A percentile compares a stretch with the other conserved stretches of the same genome.
These are phyloP conservation scores for Chytriomyces hyalinus DNA, from an alignment of 192 early-diverging fungal species.

Conservation along the genomic window DNA sequence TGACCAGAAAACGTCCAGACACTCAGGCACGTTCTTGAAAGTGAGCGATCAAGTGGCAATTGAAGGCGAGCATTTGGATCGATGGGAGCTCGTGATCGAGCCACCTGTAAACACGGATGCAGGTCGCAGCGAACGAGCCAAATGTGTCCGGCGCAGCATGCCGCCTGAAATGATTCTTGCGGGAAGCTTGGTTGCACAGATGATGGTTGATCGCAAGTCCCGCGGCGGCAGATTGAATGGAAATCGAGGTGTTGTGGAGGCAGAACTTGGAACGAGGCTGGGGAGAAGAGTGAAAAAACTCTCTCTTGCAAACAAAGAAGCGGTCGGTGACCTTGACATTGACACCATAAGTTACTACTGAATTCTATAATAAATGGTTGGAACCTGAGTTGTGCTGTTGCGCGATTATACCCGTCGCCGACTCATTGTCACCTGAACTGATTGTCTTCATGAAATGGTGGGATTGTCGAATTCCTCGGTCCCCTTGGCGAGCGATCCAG, in stretches of 20 bases:
- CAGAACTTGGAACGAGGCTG: slow-evolving; percentile 4
- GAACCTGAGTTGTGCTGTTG: too few species aligned
- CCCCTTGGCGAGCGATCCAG: too few species aligned
- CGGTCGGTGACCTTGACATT: not conserved
- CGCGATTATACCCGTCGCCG: too few species aligned
- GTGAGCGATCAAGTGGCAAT: not conserved
- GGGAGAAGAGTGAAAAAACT: not conserved
- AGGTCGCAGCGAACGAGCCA: not conserved
- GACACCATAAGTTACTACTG: not conserved
- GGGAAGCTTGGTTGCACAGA: slow-evolving; percentile 16
- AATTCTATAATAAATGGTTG: not conserved
- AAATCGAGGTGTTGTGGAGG: slow-evolving; percentile 8
- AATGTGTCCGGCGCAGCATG: slow-evolving; percentile 12
- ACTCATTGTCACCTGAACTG: too few species aligned
- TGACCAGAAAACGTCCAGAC: slow-evolving; percentile 13
- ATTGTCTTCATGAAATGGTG: too few species aligned
- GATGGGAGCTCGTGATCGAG: slow-evolving; percentile 25
- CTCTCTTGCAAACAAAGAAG: not conserved
- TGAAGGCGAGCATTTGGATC: not conserved
- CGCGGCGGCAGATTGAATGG: slow-evolving; percentile 1
- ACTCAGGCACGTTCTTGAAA: slow-evolving; percentile 20
- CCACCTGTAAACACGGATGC: not conserved
- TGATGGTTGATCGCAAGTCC: slow-evolving; percentile 24
- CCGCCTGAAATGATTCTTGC: slow-evolving; percentile 29
- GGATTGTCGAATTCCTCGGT: too few species aligned